A percentile compares a stretch with the other conserved stretches of the same genome.
phyloP scores from a whole-genome alignment of 768 basidiomycete species.

The Tylopilus sp. region DNA sequence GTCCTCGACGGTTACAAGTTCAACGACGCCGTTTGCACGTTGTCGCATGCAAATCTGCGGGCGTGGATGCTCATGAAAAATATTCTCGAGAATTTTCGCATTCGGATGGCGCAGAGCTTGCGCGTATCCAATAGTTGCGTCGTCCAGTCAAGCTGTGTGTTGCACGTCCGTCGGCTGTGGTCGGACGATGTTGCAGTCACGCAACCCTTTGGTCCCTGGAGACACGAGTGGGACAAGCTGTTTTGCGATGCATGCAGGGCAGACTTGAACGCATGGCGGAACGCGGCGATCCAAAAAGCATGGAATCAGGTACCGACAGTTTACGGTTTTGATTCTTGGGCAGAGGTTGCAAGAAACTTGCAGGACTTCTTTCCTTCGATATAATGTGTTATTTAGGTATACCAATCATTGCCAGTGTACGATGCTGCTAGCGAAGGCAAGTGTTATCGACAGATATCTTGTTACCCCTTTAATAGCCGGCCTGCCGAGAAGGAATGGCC shows the following conservation, averaged over 20 bases:
- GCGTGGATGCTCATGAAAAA: conserved; percentile 9
- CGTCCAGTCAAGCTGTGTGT: conserved; percentile 1
- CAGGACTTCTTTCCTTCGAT: not conserved
- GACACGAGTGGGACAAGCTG: conserved; percentile 10
- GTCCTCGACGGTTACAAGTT: conserved; percentile 12
- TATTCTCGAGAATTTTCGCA: not conserved
- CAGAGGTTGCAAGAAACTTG: not conserved
- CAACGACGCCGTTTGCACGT: not conserved
- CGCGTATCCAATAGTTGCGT: conserved; percentile 3
- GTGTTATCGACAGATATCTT: no score
- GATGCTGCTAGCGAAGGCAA: no score
- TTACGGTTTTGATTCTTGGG: conserved; percentile 15
- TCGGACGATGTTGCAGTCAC: not conserved
- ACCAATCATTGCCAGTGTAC: no score
- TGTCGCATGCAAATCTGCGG: conserved; percentile 6
- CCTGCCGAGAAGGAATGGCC: not conserved
- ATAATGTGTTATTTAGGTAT: not conserved
- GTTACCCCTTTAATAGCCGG: not conserved
- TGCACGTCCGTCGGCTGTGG: conserved; percentile 4
- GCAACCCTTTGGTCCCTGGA: conserved; percentile 12
- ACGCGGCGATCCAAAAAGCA: conserved; percentile 2
- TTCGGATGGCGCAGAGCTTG: not conserved
- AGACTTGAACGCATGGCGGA: not conserved
- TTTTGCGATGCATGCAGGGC: conserved; percentile 12
- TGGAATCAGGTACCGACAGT: conserved; percentile 11